Evolutionary conservation across 495 filamentous ascomycete species (phyloP), one percentile per base, ranked within the genome.

Genomic region (Evansstolkia leycettana): DNA sequence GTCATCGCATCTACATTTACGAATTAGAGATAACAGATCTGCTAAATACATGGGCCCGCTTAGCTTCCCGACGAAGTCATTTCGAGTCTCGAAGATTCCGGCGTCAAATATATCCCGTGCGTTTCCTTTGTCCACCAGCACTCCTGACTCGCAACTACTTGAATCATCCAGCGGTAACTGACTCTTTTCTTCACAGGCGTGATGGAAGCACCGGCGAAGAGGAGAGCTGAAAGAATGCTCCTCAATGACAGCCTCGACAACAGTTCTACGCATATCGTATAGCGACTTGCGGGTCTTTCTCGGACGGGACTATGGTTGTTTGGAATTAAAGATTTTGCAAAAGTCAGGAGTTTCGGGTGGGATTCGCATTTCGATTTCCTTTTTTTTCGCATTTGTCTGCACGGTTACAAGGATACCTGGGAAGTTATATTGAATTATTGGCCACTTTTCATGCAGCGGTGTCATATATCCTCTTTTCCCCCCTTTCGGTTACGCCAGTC

Each of bases 81-180:
- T 25, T 62, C 66, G 28, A 60, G 60, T 27, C 55, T 87, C 28
- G 78, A 84, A 53, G 79, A 83, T 51, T 77, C 72, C 24, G 71
- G 79, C 24, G 64, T 78, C 27, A 73, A 72, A 52, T 84, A 82
- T 39, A 76, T 85, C 28, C 80, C 82, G 59, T 67, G 52, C 28
- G 64, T 58, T 17, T 26, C 15, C 19, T 15, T 35, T 7, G 30
- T 14, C 13, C 31, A n/a, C 7, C 4, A n/a, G n/a, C n/a, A 17
- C 14, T 17, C 16, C 7, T 2, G 14, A 16, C 17, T 31, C 7
- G 15, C 15, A 7, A 31, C 26, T 17, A 23, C 16, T 10, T 3
- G 7, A 15, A 31, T 14, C 18, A 8, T 10, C 14, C 14, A 36
- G 11, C 7, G 30, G 7, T 28, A 10, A 31, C 32, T 38, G 27